These are phyloP conservation scores for Ogataea methylovora DNA, from an alignment of 805 yeast genomes.

Conservation along the genomic window DNA sequence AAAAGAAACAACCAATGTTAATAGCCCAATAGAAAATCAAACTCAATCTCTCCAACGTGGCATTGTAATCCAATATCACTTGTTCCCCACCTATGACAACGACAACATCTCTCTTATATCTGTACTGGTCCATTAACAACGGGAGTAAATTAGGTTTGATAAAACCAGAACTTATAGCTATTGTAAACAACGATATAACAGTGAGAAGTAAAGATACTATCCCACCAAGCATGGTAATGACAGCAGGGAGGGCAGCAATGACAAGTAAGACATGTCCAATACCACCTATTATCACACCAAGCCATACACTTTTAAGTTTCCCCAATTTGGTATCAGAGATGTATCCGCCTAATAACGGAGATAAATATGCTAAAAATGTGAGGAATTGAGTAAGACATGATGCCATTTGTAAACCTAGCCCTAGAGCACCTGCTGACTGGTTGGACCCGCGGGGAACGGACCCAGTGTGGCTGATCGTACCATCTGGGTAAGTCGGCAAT, in stretches of 20 bases:
- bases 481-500: conserved; percentile 36
- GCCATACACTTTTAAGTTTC: conserved; percentile 37
- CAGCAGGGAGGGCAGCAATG: conserved; percentile 37
- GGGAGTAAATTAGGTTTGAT: conserved; percentile 47
- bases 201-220: conserved; percentile 21
- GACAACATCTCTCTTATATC: conserved; percentile 46
- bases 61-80: conserved; percentile 26
- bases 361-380: conserved; percentile 37
- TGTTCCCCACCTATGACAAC: conserved; percentile 38
- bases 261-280: conserved; percentile 39
- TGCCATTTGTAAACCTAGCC: conserved; percentile 37
- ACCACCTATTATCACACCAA: conserved; percentile 38
- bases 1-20: conserved; percentile 45
- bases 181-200: conserved; percentile 28
- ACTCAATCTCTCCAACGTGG: conserved; percentile 31
- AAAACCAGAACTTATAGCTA: conserved; percentile 42
- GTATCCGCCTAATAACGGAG: conserved; percentile 45
- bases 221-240: conserved; percentile 10
- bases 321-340: conserved; percentile 43
- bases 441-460: conserved; percentile 15
- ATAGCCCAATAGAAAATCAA: conserved; percentile 46
- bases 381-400: conserved; percentile 37
- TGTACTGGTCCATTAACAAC: conserved; percentile 52
- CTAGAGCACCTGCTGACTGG: conserved; percentile 41
- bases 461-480: conserved; percentile 29